These are phyloP conservation scores for Yamadazyma songkhlaensis DNA, from an alignment of 1,139 yeast genomes.

Conservation along the genomic window DNA sequence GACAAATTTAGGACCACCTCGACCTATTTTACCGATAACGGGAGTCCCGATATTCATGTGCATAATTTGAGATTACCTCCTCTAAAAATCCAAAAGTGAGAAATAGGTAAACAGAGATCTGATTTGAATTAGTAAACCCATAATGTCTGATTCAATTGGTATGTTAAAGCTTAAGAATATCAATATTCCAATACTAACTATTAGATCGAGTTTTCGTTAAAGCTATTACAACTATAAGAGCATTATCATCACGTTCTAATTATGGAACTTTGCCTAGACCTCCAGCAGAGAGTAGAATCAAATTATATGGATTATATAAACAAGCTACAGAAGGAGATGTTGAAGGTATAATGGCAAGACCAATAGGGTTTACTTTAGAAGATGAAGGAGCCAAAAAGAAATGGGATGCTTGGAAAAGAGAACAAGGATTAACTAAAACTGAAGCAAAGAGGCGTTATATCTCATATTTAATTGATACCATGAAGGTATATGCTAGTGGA, in stretches of 20 bases:
- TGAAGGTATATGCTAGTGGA: constrained; percentile 68
- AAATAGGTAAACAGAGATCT: constrained; percentile 1
- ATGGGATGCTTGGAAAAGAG: constrained; percentile 86
- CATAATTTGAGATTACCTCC: constrained; percentile 1
- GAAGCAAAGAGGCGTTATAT: constrained; percentile 77
- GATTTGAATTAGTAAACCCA: not conserved
- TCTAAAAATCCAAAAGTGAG: not conserved
- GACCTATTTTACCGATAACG: not conserved
- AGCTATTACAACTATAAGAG: constrained; percentile 76
- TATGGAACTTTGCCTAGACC: constrained; percentile 78
- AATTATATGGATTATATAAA: constrained; percentile 76
- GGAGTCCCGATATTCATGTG: constrained; percentile 1
- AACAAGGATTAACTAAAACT: constrained; percentile 64
- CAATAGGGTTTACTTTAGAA: constrained; percentile 57
- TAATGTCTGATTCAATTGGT: constrained; percentile 11
- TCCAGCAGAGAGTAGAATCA: constrained; percentile 68
- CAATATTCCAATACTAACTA: constrained; percentile 7
- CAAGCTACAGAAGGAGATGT: constrained; percentile 90
- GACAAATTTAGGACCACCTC: not conserved
- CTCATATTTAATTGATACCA: constrained; percentile 65
- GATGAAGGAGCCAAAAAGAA: constrained; percentile 69
- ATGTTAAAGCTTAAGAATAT: constrained; percentile 3
- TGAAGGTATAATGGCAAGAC: constrained; percentile 63
- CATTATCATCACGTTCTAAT: constrained; percentile 66
- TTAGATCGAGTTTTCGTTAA: constrained; percentile 74